phyloP scores from a whole-genome alignment of 139 green algal genomes.

The Chlamydomonas schloesseri region DNA sequence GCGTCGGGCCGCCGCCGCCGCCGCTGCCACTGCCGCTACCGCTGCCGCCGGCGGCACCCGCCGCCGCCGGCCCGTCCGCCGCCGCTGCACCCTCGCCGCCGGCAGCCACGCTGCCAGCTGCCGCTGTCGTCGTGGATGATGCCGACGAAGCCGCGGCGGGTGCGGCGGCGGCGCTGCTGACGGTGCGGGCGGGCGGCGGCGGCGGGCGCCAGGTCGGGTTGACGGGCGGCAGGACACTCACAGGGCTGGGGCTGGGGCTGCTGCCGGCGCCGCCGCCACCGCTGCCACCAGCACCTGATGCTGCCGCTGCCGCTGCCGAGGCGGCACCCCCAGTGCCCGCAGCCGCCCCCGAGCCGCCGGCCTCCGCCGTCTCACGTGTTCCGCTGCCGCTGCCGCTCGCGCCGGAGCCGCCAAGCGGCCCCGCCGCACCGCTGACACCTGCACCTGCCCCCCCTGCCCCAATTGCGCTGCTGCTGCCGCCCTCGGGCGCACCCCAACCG shows the following conservation, averaged over 20 bases:
- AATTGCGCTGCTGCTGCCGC: no score
- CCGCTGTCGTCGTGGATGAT: no score
- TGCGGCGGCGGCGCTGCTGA: not conserved
- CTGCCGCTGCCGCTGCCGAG: not conserved
- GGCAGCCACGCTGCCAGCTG: no score
- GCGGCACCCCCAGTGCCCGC: no score
- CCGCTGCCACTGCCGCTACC: not conserved
- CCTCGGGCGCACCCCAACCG: no score
- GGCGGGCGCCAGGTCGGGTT: constrained; percentile 29
- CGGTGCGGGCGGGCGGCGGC: constrained; percentile 11
- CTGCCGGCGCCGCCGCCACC: not conserved
- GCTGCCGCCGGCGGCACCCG: not conserved
- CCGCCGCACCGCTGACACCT: no score
- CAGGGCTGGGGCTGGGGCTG: no score
- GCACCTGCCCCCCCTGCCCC: no score
- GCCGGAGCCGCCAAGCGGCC: no score
- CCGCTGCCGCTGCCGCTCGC: not conserved
- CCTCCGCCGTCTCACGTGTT: not conserved
- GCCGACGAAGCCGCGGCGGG: not conserved
- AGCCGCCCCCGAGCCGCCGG: no score
- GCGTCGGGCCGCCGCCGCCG: not conserved
- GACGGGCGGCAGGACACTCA: constrained; percentile 18
- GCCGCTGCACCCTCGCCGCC: not conserved
- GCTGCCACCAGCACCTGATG: not conserved
- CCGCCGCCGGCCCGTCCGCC: no score